Base-by-base conservation (phyloP, 352 stramenopile species). In the Thalassiosira allenii region DNA sequence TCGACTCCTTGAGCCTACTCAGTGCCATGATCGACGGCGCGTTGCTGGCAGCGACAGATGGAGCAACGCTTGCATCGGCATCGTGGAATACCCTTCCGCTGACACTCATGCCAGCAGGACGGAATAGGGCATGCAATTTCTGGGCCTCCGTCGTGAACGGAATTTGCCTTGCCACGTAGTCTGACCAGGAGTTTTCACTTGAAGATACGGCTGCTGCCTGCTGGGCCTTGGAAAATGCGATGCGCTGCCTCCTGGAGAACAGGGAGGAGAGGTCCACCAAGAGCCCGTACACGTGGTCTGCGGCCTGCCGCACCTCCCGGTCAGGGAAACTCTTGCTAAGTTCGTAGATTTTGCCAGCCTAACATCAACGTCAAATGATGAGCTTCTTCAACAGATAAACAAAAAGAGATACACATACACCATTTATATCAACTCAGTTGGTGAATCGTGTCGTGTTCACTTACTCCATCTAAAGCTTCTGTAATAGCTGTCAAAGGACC, bases 381-480 rank as follows among this genome's bases (percentile, higher is more conserved):
- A n/a, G n/a, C n/a, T n/a, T n/a, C n/a, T n/a, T n/a, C n/a, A n/a
- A n/a, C n/a, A n/a, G n/a, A n/a, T n/a, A n/a, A n/a, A n/a, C n/a
- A n/a, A n/a, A n/a, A n/a, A n/a, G n/a, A n/a, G n/a, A n/a, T n/a
- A n/a, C n/a, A n/a, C n/a, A n/a, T n/a, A n/a, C n/a, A n/a, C n/a
- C n/a, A n/a, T n/a, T n/a, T n/a, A n/a, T n/a, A n/a, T n/a, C n/a
- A n/a, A n/a, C n/a, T n/a, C n/a, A n/a, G n/a, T n/a, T n/a, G n/a
- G n/a, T n/a, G n/a, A n/a, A n/a, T n/a, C n/a, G n/a, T n/a, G n/a
- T n/a, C n/a, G n/a, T n/a, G n/a, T n/a, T n/a, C n/a, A n/a, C n/a
- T n/a, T n/a, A n/a, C n/a, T n/a, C 77, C 77, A 71, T 89, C 81
- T 6, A 82, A 65, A 25, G 64, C 66, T 72, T 85, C 73, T 29